Percentiles rank a stretch among this genome's conserved stretches.
These are phyloP conservation scores for Colletotrichum sp. DNA, from an alignment of 2,329 filamentous ascomycete genomes.

Conservation along the genomic window DNA sequence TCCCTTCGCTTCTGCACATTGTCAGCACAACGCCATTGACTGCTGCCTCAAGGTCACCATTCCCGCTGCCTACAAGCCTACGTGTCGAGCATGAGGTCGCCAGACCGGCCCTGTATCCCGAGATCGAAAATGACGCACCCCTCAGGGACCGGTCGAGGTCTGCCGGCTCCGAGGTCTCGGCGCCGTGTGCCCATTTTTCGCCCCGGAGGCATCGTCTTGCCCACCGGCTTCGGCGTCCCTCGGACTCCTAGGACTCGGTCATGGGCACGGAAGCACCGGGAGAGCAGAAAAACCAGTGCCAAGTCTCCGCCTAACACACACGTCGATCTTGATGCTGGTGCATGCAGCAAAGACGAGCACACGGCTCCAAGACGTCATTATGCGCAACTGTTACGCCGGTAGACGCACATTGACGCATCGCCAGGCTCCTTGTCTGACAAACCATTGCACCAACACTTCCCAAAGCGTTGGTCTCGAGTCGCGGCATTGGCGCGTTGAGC, in stretches of 20 bases:
- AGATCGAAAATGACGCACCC: neutral
- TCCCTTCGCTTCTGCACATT: neutral
- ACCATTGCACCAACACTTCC: neutral
- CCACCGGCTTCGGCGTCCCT: neutral
- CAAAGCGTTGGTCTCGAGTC: neutral
- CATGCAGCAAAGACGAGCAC: neutral
- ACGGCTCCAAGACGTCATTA: constrained; percentile 8
- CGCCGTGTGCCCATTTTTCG: neutral
- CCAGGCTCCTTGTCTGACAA: neutral
- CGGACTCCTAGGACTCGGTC: neutral
- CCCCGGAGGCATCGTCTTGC: neutral
- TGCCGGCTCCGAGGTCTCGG: neutral
- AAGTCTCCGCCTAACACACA: neutral
- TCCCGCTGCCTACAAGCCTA: neutral
- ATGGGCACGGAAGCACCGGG: neutral
- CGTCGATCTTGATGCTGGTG: neutral
- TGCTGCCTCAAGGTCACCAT: neutral
- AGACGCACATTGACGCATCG: neutral
- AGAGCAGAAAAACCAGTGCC: neutral
- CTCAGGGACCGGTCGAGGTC: neutral
- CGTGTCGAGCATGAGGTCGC: neutral
- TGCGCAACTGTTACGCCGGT: neutral
- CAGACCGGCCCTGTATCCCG: neutral
- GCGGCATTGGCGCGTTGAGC: neutral
- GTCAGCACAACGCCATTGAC: neutral